Evolutionary conservation across 2,329 filamentous ascomycete species (phyloP).

Genomic region (Fusarium sp.): DNA sequence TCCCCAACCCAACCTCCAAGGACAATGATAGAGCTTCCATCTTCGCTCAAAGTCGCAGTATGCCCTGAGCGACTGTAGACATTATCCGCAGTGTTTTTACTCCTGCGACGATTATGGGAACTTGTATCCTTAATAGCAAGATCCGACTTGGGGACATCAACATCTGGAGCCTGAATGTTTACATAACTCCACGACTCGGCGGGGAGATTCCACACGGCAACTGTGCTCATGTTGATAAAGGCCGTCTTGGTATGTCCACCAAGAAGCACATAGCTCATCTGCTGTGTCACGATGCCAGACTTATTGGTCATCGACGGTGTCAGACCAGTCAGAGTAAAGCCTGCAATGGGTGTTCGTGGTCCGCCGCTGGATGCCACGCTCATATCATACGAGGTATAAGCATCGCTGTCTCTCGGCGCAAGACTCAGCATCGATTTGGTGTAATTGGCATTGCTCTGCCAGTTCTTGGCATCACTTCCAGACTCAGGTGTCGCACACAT

Average conservation of each 20-base stretch:
- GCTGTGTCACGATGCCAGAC: constrained; percentile 73
- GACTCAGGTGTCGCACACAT: constrained; percentile 76
- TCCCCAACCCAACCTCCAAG: constrained; percentile 95
- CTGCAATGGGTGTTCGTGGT: constrained; percentile 82
- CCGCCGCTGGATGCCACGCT: constrained; percentile 60
- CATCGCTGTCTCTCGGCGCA: constrained; percentile 54
- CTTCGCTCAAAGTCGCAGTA: constrained; percentile 81
- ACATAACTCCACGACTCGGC: constrained; percentile 89
- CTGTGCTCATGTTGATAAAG: constrained; percentile 94
- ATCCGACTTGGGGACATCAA: constrained; percentile 60
- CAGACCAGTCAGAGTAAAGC: constrained; percentile 83
- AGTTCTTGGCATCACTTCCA: constrained; percentile 56
- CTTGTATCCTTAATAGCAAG: constrained; percentile 58
- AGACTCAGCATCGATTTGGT: constrained; percentile 82
- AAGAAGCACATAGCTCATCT: constrained; percentile 82
- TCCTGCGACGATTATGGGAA: constrained; percentile 17
- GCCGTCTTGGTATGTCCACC: constrained; percentile 86
- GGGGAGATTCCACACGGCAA: constrained; percentile 87
- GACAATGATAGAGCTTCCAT: constrained; percentile 81
- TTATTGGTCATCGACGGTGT: constrained; percentile 76
- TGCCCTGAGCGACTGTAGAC: constrained; percentile 91
- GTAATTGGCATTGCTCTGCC: constrained; percentile 79
- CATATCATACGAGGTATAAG: constrained; percentile 50
- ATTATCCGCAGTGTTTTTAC: constrained; percentile 46
- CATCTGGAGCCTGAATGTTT: constrained; percentile 63